Evolutionary conservation across 352 stramenopile genomes (phyloP), one percentile per base, ranked within the genome.

Genomic region (Phytophthora colocasiae): DNA sequence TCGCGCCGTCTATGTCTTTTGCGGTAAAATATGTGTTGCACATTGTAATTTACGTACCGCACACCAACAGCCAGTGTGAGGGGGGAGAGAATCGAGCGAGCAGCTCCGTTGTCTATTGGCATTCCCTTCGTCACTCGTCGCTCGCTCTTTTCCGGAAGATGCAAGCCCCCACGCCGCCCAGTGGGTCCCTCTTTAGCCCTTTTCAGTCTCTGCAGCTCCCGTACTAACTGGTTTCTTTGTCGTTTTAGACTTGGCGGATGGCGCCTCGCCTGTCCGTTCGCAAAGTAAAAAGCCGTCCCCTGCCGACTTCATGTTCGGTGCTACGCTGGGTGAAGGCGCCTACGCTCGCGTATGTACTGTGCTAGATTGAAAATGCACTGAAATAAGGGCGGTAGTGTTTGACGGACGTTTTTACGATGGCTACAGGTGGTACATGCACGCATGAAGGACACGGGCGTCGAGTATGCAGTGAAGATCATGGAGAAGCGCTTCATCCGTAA

Each of bases 391-490:
- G 44, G 15, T n/a, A 17, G 40, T 59, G 31, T 34, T 38, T 63
- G 15, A 63, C 15, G 29, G 26, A 34, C 19, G 17, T 8, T 44
- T 22, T 41, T 32, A 11, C 38, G 29, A 10, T 12, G 58, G 11
- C 12, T 36, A 3, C 36, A 91, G 64, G 89, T 95, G 10, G 89
- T 96, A 45, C 89, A 97, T 46, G 87, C 89, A 40, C 86, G 88
- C n/a, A 95, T 95, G 81, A 97, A 97, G 55, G 83, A 93, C 69
- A 93, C 78, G 15, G 73, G 73, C n/a, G 77, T 73, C 5, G 85
- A 97, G 69, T 97, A 96, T 58, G 90, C 90, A 1, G 83, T 97
- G 15, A 97, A 97, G 75, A 96, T 97, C 57, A 97, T 97, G 89
- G 90, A 97, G 63, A 96, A 97, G 68, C 76, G 82, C 39, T 95